A percentile compares a stretch with the other conserved stretches of the same genome.
These are phyloP conservation scores for Alternaria sp. DNA, from an alignment of 2,329 filamentous ascomycete species.

Conservation along the genomic window DNA sequence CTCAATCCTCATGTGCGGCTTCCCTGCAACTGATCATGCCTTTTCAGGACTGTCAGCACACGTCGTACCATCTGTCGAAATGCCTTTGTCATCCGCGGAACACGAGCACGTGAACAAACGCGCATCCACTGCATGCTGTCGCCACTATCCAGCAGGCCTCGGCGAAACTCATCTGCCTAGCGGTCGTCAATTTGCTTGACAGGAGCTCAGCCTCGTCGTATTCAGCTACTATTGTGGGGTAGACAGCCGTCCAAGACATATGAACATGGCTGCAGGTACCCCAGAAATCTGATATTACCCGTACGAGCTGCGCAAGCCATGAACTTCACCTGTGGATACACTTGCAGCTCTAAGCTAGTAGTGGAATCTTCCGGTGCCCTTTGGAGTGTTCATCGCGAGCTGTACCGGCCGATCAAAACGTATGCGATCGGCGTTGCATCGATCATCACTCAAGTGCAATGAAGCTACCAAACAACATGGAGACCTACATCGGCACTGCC, in stretches of 20 bases:
- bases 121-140: background rate
- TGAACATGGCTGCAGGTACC: conserved; percentile 1
- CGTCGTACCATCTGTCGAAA: conserved; percentile 5
- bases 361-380: background rate
- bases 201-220: conserved; percentile 5
- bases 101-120: background rate
- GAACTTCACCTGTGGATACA: background rate
- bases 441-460: background rate
- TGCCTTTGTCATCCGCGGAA: conserved; percentile 1
- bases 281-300: conserved; percentile 30
- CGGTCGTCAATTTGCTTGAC: background rate
- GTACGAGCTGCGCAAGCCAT: conserved; percentile 22
- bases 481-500: background rate
- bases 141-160: background rate
- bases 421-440: conserved; percentile 15
- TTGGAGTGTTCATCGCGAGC: background rate
- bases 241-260: conserved; percentile 17
- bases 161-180: background rate
- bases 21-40: conserved; percentile 4
- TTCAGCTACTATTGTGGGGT: conserved; percentile 22
- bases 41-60: background rate
- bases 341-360: background rate
- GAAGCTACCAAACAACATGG: background rate
- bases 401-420: background rate
- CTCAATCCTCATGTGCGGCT: conserved; percentile 1